Base-by-base conservation (phyloP, 1,139 yeast genomes). In the Suhomyces bokatorum region DNA sequence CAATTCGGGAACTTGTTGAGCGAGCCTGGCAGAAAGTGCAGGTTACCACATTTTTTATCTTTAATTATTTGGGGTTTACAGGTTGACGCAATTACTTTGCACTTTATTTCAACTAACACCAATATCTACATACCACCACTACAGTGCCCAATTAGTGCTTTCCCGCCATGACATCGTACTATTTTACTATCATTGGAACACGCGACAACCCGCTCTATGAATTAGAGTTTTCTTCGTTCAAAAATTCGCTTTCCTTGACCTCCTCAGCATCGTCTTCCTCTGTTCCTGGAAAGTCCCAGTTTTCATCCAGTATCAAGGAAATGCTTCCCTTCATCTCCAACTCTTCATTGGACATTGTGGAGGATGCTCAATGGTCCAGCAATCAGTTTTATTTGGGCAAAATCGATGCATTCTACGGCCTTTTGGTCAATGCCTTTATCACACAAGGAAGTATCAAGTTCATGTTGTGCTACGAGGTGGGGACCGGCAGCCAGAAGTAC, bases 401-500 rank as follows among this genome's bases (percentile, higher is more conserved):
- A 40, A 80, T 93, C 14, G 99, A 93, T 66, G 83, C 85, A 38
- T 93, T 90, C 63, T 88, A 91, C 62, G 95, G 95, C 3, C 80
- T 85, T 51, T 70, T 76, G 46, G 81, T 93, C 16, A 86, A 89
- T 44, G 95, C 95, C 11, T 93, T 83, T 62, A 75, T 91, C 29
- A 89, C 97, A 0, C 93, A 91, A 46, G 95, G 97, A 3, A 91
- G 88, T 57, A 79, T 88, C 53, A 89, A 90, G 60, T 80, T 93
- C 51, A 68, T 95, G 35, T 74, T 95, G 51, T 78, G 95, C 37
- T 93, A 87, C 59, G 95, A 87, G 50, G 62, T 71, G 39, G 33
- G 37, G 24, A 26, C 43, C 35, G 40, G 44, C 8, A 27, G 33
- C 12, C 56, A 48, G 32, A 69, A 69, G 46, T 58, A 64, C 41